Evolutionary conservation across 1,284 basidiomycete genomes (phyloP), one percentile per base, ranked within the genome.

Genomic region (Fomitopsis betulina): DNA sequence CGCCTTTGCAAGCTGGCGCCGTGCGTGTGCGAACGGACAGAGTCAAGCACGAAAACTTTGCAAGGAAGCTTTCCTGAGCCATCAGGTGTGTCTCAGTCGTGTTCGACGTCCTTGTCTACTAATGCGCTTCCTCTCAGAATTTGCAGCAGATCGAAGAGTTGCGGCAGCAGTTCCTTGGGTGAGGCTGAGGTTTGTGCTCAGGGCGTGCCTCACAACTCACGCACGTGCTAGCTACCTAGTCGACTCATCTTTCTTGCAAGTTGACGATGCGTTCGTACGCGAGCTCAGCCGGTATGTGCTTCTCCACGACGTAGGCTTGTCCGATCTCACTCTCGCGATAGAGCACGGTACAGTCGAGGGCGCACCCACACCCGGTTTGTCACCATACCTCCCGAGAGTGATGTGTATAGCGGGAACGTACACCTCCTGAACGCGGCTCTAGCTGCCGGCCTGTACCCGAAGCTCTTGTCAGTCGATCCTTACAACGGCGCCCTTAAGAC

Each of bases 81-180:
- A 94, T 65, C 91, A 93, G 78, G 89, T 89, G 68, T 58, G 72
- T 23, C 32, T 17, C 55, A 47, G 53, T 5, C n/a, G 23, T 19
- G 21, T 12, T 32, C 6, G 17, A 15, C 25, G 8, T 43, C 13
- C 3, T 32, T 15, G 33, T 54, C 12, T 1, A 42, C 30, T 45
- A 10, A 53, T 32, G 13, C 35, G 35, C 43, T 21, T 56, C 27
- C 39, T 43, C 9, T 2, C 72, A 96, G 86, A 98, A 94, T 67
- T 75, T 99, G 58, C 87, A 94, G 72, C 94, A 98, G 72, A 97
- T 99, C 52, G 97, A 99, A 71, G 97, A 99, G 69, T 80, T 99
- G 32, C 87, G 96, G 6, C 94, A 97, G 68, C 96, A 98, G 72
- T 91, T 97, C 65, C 79, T 98, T 42, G 86, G 90, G 81, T 92